Conservation (phyloP, 805 yeast species). For the Metschnikowia similis region DNA sequence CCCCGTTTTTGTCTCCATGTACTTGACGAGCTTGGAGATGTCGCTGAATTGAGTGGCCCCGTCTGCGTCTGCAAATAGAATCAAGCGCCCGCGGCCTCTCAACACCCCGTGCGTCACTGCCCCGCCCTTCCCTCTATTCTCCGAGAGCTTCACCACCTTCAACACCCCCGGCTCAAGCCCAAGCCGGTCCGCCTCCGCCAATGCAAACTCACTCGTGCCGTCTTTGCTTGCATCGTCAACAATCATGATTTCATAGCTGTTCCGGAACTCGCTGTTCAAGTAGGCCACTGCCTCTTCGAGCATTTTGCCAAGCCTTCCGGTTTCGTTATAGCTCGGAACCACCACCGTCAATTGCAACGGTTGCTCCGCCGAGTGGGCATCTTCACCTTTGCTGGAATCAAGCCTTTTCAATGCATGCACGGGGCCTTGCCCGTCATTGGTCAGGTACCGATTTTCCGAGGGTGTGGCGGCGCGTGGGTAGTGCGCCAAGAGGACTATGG, state of each 20-base stretch:
- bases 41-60: slow-evolving; percentile 88
- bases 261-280: slow-evolving; percentile 34
- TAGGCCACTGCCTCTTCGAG: slow-evolving; percentile 62
- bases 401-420: slow-evolving; percentile 32
- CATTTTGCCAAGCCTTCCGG: slow-evolving; percentile 65
- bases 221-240: slow-evolving; percentile 93
- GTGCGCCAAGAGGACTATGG: slow-evolving; percentile 53
- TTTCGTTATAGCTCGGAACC: slow-evolving; percentile 93
- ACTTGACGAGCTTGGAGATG: slow-evolving; percentile 45
- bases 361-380: no score
- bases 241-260: slow-evolving; percentile 68
- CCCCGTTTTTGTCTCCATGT: slow-evolving; percentile 27
- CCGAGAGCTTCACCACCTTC: slow-evolving; percentile 62
- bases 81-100: slow-evolving; percentile 65
- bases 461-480: slow-evolving; percentile 52
- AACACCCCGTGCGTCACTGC: slow-evolving; percentile 93
- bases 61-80: slow-evolving; percentile 94
- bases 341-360: slow-evolving; percentile 66
- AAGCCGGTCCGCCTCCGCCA: slow-evolving; percentile 52
- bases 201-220: slow-evolving; percentile 68
- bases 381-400: background rate
- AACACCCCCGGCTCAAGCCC: slow-evolving; percentile 53
- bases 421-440: slow-evolving; percentile 37
- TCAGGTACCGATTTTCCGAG: slow-evolving; percentile 51
- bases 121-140: slow-evolving; percentile 88